Conservation (phyloP, 768 basidiomycete genomes). For the Auriscalpium microsporum region DNA sequence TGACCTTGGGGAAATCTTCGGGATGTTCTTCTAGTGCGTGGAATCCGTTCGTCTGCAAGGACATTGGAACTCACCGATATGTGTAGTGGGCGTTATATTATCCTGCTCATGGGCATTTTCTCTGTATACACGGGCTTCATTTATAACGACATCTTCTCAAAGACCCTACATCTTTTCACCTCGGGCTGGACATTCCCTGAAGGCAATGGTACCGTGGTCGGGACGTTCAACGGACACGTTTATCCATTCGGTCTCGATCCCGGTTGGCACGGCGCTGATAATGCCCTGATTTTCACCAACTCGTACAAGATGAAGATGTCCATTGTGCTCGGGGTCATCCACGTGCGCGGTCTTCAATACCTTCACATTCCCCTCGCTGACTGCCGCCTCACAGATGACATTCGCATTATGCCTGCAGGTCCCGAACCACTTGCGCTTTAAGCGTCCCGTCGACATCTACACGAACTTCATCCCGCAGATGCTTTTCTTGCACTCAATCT, state of each 20-base stretch:
- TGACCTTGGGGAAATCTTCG: conserved; percentile 76
- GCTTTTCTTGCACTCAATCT: conserved; percentile 95
- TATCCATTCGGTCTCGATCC: conserved; percentile 96
- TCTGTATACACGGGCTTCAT: conserved; percentile 95
- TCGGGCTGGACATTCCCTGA: conserved; percentile 82
- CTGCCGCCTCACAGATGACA: conserved; percentile 66
- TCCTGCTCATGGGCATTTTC: conserved; percentile 95
- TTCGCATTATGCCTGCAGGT: conserved; percentile 95
- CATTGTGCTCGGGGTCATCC: conserved; percentile 89
- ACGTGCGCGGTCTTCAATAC: conserved; percentile 47
- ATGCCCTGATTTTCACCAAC: conserved; percentile 88
- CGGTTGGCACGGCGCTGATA: conserved; percentile 90
- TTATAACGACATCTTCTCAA: conserved; percentile 99
- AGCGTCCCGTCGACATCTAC: conserved; percentile 77
- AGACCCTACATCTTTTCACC: conserved; percentile 75
- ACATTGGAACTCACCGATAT: conserved; percentile 15
- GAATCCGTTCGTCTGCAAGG: conserved; percentile 1
- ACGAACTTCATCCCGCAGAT: conserved; percentile 96
- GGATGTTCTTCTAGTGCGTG: conserved; percentile 88
- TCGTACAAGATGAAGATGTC: conserved; percentile 99
- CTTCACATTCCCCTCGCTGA: not conserved
- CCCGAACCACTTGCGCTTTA: conserved; percentile 93
- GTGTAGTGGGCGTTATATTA: conserved; percentile 91
- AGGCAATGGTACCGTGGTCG: conserved; percentile 35
- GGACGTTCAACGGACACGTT: conserved; percentile 50